Percentiles rank a stretch among this genome's conserved stretches.
These are phyloP conservation scores for Fonsecaea monophora DNA, from an alignment of 2,329 filamentous ascomycete species.

Conservation along the genomic window DNA sequence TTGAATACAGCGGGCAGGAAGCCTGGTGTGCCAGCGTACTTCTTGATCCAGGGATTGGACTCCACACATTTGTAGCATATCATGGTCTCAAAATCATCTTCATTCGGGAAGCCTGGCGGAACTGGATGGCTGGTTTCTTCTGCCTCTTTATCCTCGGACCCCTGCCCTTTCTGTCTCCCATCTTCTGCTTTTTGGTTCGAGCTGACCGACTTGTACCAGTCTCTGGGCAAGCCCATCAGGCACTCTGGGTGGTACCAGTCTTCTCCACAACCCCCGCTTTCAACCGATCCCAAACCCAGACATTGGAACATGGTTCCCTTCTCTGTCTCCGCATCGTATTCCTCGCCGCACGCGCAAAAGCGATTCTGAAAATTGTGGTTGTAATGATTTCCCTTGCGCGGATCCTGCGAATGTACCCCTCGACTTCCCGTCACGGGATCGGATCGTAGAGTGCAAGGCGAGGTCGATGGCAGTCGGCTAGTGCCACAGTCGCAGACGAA, in stretches of 20 bases:
- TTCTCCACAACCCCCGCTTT: conserved; percentile 89
- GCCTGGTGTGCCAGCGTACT: conserved; percentile 78
- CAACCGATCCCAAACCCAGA: conserved; percentile 77
- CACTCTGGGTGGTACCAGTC: conserved; percentile 98
- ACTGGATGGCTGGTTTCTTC: conserved; percentile 61
- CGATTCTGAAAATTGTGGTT: conserved; percentile 94
- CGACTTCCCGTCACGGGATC: conserved; percentile 76
- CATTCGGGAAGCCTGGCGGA: conserved; percentile 83
- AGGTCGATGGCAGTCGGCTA: conserved; percentile 72
- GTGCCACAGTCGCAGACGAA: conserved; percentile 98
- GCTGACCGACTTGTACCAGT: conserved; percentile 66
- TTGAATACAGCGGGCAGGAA: conserved; percentile 77
- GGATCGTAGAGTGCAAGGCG: conserved; percentile 76
- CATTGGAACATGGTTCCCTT: conserved; percentile 99
- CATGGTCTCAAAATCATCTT: conserved; percentile 88
- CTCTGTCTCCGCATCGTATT: conserved; percentile 87
- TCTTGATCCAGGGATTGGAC: conserved; percentile 87
- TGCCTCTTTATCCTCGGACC: conserved; percentile 22
- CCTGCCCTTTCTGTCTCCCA: conserved; percentile 43
- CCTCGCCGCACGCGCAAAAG: conserved; percentile 87
- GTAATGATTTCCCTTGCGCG: conserved; percentile 79
- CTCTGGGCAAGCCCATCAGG: conserved; percentile 77
- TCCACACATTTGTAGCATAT: conserved; percentile 94
- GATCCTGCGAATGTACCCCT: conserved; percentile 78
- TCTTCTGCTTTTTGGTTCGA: conserved; percentile 47